Base-by-base conservation (phyloP, 75 land plant species). In the Cryptomeria japonica region DNA sequence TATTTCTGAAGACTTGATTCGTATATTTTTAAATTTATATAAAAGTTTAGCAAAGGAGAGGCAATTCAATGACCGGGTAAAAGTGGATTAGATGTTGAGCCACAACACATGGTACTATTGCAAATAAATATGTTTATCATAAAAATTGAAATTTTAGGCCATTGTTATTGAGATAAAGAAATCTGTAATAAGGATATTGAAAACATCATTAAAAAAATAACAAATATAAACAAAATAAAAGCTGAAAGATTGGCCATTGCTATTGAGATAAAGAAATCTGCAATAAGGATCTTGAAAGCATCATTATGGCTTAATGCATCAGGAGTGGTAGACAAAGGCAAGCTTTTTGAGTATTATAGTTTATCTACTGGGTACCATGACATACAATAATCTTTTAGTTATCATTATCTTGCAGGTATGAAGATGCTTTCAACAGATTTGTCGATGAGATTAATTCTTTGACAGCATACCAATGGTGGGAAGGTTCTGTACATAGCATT, bases 381-480 rank as follows among this genome's bases (percentile, higher is more conserved):
- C 34, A 16, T 11, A 73, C 31, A 6, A 28, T 36, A 53, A 37
- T 78, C 18, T 38, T 79, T 39, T 46, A 25, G 18, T 88, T 46
- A 13, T 87, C 9, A 9, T 70, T 83, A 39, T 49, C 85, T 86
- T 88, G 72, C 97, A 98, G 99, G 83, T 96, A 97, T 89, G 99
- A 98, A 88, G 96, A 95, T 87, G 99, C 99, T 37, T 98, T 96
- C 76, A 97, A 96, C 86, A 90, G 96, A 88, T 98, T 97, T 91
- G 99, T 96, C 47, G 96, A 98, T 90, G 99, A 97, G 93, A 93
- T 98, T 13, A 98, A 98, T 91, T 92, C 93, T 55, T 87, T 96
- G 19, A 97, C 99, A 86, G 87, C 97, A 77, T 98, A 97, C 87
- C 99, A 98, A 36, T 98, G 99, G 99, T 98, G 99, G 99, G 99